Evolutionary conservation across 345 rosid genomes (phyloP).

Genomic region (Diplotaxis tenuifolia): DNA sequence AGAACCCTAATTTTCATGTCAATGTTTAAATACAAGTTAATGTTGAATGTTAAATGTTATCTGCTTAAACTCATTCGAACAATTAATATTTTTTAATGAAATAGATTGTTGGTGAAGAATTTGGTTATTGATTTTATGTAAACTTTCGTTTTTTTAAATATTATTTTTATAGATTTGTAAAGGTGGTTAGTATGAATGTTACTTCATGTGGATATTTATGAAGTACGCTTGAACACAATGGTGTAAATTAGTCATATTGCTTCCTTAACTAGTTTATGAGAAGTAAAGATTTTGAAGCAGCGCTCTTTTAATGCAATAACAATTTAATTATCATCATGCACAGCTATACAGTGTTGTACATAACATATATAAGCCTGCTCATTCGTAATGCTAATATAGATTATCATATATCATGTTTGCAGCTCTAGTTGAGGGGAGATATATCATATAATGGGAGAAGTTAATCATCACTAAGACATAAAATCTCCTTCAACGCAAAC

Average conservation of each 20-base stretch:
- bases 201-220: slow-evolving; percentile 54
- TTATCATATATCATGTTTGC: background rate
- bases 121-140: slow-evolving; percentile 34
- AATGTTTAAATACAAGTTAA: slow-evolving; percentile 15
- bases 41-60: background rate
- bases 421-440: slow-evolving; percentile 20
- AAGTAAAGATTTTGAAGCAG: slow-evolving; percentile 22
- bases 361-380: background rate
- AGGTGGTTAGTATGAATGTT: slow-evolving; percentile 27
- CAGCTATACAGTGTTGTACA: background rate
- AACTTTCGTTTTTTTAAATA: slow-evolving; percentile 47
- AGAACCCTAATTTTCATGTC: slow-evolving; percentile 52
- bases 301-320: background rate
- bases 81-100: slow-evolving; percentile 19
- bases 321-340: slow-evolving; percentile 6
- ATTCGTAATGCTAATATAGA: slow-evolving; percentile 2
- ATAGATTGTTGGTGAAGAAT: background rate
- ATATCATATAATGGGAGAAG: slow-evolving; percentile 36
- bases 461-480: slow-evolving; percentile 29
- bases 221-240: background rate
- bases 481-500: slow-evolving; percentile 30
- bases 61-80: background rate
- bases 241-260: background rate
- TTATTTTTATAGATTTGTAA: slow-evolving; percentile 6
- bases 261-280: background rate